A percentile compares a stretch with the other conserved stretches of the same genome.
Conservation (phyloP, 192 early-diverging fungal genomes). For the Coemansia sp. region DNA sequence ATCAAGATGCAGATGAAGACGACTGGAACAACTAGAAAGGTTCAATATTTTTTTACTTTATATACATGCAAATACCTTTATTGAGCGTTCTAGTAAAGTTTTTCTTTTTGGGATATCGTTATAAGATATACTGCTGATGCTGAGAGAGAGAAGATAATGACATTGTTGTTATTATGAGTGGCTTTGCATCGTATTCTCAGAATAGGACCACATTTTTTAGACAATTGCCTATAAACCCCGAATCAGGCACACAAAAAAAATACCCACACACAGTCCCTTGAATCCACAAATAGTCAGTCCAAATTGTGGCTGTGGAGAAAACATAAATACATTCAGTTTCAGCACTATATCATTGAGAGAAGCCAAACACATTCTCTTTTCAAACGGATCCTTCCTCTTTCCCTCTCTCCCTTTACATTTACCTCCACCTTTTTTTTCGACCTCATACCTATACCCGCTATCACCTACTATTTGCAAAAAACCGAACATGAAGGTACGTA, state of each 20-base stretch:
- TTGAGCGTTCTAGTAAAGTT: neutral
- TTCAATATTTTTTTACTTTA: neutral
- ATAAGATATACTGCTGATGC: neutral
- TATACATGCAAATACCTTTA: neutral
- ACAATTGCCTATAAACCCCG: neutral
- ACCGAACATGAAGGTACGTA: neutral
- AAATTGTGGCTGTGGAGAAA: neutral
- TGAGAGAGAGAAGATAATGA: no score
- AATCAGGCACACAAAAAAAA: neutral
- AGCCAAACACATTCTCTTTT: neutral
- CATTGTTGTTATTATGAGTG: neutral
- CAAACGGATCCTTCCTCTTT: neutral
- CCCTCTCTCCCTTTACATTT: no score
- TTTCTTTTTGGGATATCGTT: neutral
- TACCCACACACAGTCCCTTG: neutral
- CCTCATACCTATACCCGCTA: neutral
- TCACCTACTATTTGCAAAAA: neutral
- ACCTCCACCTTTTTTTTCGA: neutral
- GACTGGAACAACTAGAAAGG: constrained; percentile 22
- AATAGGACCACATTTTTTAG: neutral
- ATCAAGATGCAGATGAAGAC: constrained; percentile 22
- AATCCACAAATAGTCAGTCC: neutral
- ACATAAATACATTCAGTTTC: neutral
- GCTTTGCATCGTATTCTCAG: neutral
- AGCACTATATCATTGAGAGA: neutral